Percentiles rank a stretch among this genome's conserved stretches.
phyloP scores from a whole-genome alignment of 805 yeast genomes.

The Lipomyces sp. region DNA sequence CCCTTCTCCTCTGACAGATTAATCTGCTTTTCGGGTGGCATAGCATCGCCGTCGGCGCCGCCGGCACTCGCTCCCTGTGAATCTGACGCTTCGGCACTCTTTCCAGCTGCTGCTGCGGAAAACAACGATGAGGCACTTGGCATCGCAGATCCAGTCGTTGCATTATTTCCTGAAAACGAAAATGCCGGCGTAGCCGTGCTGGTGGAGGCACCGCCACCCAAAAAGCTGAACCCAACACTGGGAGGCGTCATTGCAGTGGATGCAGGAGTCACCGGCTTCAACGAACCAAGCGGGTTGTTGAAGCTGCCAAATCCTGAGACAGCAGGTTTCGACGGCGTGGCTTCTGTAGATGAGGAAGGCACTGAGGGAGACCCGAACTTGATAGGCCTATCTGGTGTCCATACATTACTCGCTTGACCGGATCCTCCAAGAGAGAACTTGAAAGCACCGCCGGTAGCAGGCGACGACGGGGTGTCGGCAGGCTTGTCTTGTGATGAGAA shows the following conservation, averaged over 20 bases:
- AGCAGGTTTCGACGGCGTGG: slow-evolving; percentile 8
- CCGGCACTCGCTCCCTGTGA: not conserved
- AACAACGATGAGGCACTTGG: not conserved
- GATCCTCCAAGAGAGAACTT: slow-evolving; percentile 1
- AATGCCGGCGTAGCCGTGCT: slow-evolving; percentile 30
- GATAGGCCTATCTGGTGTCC: slow-evolving; percentile 38
- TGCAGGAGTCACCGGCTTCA: slow-evolving; percentile 3
- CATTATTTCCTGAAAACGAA: slow-evolving; percentile 29
- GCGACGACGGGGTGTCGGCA: slow-evolving; percentile 1
- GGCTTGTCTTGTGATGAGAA: too few species aligned
- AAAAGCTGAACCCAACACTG: slow-evolving; percentile 7
- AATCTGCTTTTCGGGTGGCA: slow-evolving; percentile 41
- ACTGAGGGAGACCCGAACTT: slow-evolving; percentile 31
- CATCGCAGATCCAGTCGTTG: slow-evolving; percentile 2
- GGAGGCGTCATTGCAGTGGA: slow-evolving; percentile 4
- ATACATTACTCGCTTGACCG: slow-evolving; percentile 26
- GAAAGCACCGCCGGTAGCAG: not conserved
- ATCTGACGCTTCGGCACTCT: not conserved
- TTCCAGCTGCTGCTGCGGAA: slow-evolving; percentile 6
- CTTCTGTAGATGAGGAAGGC: slow-evolving; percentile 3
- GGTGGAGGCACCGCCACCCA: not conserved
- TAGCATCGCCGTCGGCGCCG: slow-evolving; percentile 16
- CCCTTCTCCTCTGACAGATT: slow-evolving; percentile 54
- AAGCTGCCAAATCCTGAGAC: not conserved
- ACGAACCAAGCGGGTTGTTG: slow-evolving; percentile 8